Conservation (phyloP, 2,329 filamentous ascomycete genomes). For the Laburnicola sp. region DNA sequence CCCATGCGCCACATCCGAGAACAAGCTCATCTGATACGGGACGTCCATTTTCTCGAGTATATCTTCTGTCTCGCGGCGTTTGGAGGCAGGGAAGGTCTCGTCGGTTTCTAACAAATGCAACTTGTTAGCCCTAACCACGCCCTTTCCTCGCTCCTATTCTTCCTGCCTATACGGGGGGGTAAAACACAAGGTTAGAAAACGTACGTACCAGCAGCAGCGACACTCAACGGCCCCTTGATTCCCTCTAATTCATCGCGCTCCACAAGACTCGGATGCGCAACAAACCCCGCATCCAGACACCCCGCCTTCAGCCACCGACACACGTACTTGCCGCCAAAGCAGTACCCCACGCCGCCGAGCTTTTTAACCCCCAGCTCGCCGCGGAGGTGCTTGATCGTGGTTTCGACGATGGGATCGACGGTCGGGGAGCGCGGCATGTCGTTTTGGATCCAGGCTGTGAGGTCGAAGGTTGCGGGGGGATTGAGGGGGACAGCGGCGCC, state of each 20-base stretch:
- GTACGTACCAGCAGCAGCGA: slow-evolving; percentile 63
- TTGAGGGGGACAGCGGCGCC: slow-evolving; percentile 64
- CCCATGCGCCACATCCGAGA: slow-evolving; percentile 70
- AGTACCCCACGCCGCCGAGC: slow-evolving; percentile 71
- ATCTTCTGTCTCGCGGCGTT: slow-evolving; percentile 61
- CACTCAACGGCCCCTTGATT: slow-evolving; percentile 60
- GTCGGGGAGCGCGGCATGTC: slow-evolving; percentile 44
- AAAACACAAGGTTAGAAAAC: neutral
- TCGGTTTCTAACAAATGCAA: slow-evolving; percentile 56
- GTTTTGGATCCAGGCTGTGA: slow-evolving; percentile 55
- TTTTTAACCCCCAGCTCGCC: slow-evolving; percentile 57
- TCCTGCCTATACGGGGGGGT: neutral
- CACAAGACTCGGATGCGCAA: slow-evolving; percentile 78
- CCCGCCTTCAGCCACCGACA: slow-evolving; percentile 63
- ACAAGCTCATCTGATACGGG: slow-evolving; percentile 78
- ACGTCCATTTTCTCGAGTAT: slow-evolving; percentile 58
- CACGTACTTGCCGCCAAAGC: slow-evolving; percentile 67
- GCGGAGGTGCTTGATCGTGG: slow-evolving; percentile 61
- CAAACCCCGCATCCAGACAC: slow-evolving; percentile 70
- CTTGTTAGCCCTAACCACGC: slow-evolving; percentile 1
- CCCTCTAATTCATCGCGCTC: slow-evolving; percentile 61
- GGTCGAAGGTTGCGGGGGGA: slow-evolving; percentile 53
- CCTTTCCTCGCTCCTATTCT: neutral
- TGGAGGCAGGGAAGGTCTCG: slow-evolving; percentile 59
- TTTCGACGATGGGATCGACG: slow-evolving; percentile 59